A percentile compares a stretch with the other conserved stretches of the same genome.
phyloP scores from a whole-genome alignment of 78 protist species.

The Mantamonas sphyraenae region DNA sequence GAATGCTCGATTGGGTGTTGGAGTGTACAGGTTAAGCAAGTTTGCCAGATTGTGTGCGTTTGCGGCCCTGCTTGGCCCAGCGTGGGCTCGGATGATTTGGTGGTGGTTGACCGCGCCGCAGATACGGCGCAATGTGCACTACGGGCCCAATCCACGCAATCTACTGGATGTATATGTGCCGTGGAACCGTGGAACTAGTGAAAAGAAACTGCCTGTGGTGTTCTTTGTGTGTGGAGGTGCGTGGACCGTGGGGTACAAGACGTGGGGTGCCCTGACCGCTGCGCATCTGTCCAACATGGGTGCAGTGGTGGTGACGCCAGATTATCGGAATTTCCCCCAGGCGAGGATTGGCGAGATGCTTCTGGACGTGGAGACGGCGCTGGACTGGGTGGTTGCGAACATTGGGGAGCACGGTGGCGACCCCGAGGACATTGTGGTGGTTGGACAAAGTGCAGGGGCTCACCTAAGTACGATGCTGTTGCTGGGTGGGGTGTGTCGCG shows the following conservation, averaged over 20 bases:
- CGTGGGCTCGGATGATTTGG: neutral
- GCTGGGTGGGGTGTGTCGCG: too few relatives aligned
- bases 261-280: constrained; percentile 45
- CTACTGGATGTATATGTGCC: constrained; percentile 8
- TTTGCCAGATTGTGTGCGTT: too few relatives aligned
- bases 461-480: too few relatives aligned
- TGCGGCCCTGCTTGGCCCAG: neutral
- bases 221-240: constrained; percentile 56
- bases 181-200: too few relatives aligned
- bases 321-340: constrained; percentile 65
- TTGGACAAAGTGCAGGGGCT: constrained; percentile 60
- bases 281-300: constrained; percentile 3
- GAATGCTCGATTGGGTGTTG: too few relatives aligned
- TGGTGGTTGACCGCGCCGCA: neutral
- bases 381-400: constrained; percentile 27
- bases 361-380: constrained; percentile 18
- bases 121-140: neutral
- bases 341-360: constrained; percentile 26
- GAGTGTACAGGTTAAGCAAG: too few relatives aligned
- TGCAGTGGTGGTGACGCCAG: constrained; percentile 15
- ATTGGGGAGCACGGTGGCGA: constrained; percentile 35
- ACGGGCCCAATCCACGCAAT: constrained; percentile 3
- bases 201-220: too few relatives aligned
- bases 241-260: constrained; percentile 61
- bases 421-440: constrained; percentile 16